Percentiles rank a stretch among this genome's conserved stretches.
Evolutionary conservation across 2,329 filamentous ascomycete genomes (phyloP).

Genomic region (Iodosphaeria phyllophila): DNA sequence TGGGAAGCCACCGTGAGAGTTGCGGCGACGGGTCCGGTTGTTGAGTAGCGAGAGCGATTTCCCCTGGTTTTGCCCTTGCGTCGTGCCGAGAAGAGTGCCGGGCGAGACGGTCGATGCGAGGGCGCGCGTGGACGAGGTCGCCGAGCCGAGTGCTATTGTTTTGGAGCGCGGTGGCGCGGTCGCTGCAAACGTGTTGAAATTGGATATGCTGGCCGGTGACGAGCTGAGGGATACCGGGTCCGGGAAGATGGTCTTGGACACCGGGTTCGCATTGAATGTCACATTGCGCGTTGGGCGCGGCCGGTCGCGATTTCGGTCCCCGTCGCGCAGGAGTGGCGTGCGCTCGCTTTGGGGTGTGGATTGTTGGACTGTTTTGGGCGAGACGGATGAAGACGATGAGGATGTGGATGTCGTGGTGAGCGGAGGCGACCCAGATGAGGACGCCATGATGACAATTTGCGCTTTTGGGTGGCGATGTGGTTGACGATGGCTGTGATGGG

Average conservation of each 20-base stretch:
- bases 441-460: too few relatives aligned
- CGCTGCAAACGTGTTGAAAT: too few relatives aligned
- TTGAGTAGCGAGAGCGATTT: slow-evolving; percentile 64
- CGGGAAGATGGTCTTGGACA: slow-evolving; percentile 40
- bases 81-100: slow-evolving; percentile 22
- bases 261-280: slow-evolving; percentile 57
- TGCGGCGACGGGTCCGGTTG: slow-evolving; percentile 69
- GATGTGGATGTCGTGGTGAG: too few relatives aligned
- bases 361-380: too few relatives aligned
- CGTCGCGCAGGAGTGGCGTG: slow-evolving; percentile 14
- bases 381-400: too few relatives aligned
- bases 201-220: slow-evolving; percentile 12
- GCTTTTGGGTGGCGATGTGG: too few relatives aligned
- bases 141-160: slow-evolving; percentile 19
- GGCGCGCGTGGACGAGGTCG: slow-evolving; percentile 14
- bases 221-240: slow-evolving; percentile 17
- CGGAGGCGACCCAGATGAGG: too few relatives aligned
- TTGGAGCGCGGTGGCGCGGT: too few relatives aligned
- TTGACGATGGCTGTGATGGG: too few relatives aligned
- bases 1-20: slow-evolving; percentile 64
- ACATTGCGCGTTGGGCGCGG: slow-evolving; percentile 41
- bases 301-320: slow-evolving; percentile 15
- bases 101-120: slow-evolving; percentile 15
- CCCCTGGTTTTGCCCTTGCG: too few relatives aligned
- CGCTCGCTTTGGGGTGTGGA: slow-evolving; percentile 11